Base-by-base conservation (phyloP, 345 rosid genomes). In the Erucastrum elatum region DNA sequence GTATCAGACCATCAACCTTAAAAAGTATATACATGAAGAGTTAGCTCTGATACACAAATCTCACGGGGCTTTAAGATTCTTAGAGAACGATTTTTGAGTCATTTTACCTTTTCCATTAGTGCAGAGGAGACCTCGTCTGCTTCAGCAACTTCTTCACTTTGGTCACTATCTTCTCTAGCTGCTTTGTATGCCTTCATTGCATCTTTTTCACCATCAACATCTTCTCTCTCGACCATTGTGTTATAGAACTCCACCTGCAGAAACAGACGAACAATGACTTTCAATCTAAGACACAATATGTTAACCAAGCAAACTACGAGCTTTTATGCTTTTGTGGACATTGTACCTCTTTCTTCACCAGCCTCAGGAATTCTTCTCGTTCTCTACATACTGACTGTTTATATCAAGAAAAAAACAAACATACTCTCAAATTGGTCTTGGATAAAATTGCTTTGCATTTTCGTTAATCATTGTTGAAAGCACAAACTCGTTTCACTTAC, bases 291-390 rank as follows among this genome's bases (percentile, higher is more conserved):
- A 74, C 60, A 68, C 51, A 62, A 69, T 41, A 69, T 30, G 26
- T 39, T 69, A 31, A 56, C n/a, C 58, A 46, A 75, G 17, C 56
- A 80, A n/a, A 53, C 66, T 46, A 29, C 15, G 7, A 64, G 70
- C 56, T 64, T 21, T 21, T 55, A 53, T 37, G 70, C 49, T n/a
- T 33, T 55, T 33, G 64, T 21, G 31, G 17, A 71, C 8, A 73
- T 11, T 46, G 63, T 86, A 94, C 98, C 98, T 95, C 98, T 84
- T 93, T 90, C 78, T 89, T 89, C 72, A 95, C 98, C 62, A 93
- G 86, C 67, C 85, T 71, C 76, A 95, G 82, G 85, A 95, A 93
- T 71, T 90, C 98, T 75, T 95, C 97, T 5, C 98, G 96, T 85
- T 93, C 97, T 56, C 85, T 79, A 70, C 93, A 88, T 29, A 95